Percentiles rank a stretch among this genome's conserved stretches.
Evolutionary conservation across 2,329 filamentous ascomycete species (phyloP).

Genomic region (Stachybotrys chartarum): DNA sequence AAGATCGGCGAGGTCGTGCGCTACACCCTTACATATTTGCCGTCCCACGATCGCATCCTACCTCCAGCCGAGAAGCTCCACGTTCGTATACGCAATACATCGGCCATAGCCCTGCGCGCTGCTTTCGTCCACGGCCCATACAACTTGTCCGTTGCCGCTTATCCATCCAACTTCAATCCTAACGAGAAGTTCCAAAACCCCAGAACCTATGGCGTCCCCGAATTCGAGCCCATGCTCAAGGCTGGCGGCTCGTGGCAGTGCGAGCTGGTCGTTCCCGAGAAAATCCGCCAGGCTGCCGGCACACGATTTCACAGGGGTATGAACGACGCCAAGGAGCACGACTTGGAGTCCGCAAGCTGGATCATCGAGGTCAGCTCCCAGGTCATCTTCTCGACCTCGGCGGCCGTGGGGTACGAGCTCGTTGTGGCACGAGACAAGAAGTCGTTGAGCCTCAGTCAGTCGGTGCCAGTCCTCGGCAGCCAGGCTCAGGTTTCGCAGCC

Average conservation of each 20-base stretch:
- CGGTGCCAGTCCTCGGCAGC: constrained; percentile 37
- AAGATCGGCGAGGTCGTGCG: constrained; percentile 92
- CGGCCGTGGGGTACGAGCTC: constrained; percentile 81
- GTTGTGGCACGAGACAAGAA: constrained; percentile 80
- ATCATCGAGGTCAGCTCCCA: constrained; percentile 87
- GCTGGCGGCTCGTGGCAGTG: constrained; percentile 83
- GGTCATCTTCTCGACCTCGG: constrained; percentile 86
- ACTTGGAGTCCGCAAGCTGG: constrained; percentile 65
- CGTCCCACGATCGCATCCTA: constrained; percentile 79
- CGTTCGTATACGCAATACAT: constrained; percentile 87
- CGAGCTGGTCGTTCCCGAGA: constrained; percentile 70
- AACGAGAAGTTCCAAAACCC: constrained; percentile 69
- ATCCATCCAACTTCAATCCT: constrained; percentile 76
- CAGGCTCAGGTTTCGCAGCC: constrained; percentile 49
- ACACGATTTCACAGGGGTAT: constrained; percentile 37
- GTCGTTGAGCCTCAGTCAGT: constrained; percentile 60
- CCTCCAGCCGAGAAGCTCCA: constrained; percentile 75
- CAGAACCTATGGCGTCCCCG: constrained; percentile 67
- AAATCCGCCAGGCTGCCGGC: constrained; percentile 60
- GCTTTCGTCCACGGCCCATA: constrained; percentile 97
- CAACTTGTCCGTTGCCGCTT: constrained; percentile 78
- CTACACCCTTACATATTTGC: constrained; percentile 88
- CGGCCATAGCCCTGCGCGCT: constrained; percentile 80
- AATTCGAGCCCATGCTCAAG: constrained; percentile 95
- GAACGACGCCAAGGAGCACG: constrained; percentile 34